These are phyloP conservation scores for Cyclotella choctawhatcheeana DNA, from an alignment of 108 stramenopile genomes.

Conservation along the genomic window DNA sequence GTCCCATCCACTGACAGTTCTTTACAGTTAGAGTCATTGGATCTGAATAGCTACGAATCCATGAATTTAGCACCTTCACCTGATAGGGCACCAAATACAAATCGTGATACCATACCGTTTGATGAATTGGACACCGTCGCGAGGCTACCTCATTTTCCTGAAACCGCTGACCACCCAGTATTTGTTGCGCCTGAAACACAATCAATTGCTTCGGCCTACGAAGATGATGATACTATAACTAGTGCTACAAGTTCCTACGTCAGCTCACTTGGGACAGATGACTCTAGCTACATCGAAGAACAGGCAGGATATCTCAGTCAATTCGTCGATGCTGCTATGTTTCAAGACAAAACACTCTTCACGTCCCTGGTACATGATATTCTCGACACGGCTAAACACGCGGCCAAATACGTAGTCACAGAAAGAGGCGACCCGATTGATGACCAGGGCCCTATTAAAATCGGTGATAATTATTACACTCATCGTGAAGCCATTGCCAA, in stretches of 20 bases:
- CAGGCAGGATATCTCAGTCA: constrained; percentile 18
- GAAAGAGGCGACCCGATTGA: constrained; percentile 15
- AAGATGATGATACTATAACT: constrained; percentile 7
- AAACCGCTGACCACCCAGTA: background rate
- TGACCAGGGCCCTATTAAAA: constrained; percentile 20
- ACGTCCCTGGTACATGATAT: constrained; percentile 14
- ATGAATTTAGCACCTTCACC: background rate
- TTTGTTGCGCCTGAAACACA: background rate
- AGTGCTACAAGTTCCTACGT: background rate
- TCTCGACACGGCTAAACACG: constrained; percentile 17
- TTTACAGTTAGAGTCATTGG: constrained; percentile 2
- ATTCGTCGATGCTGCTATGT: constrained; percentile 27
- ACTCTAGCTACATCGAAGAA: background rate
- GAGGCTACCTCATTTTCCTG: background rate
- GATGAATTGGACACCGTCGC: background rate
- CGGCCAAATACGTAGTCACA: constrained; percentile 5
- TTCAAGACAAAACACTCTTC: constrained; percentile 17
- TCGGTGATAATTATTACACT: constrained; percentile 20
- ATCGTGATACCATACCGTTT: background rate
- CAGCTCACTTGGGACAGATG: background rate
- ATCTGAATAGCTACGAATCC: constrained; percentile 1
- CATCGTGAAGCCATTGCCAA: constrained; percentile 12
- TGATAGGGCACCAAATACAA: background rate
- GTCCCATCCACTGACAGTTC: background rate
- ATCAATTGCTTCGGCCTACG: background rate